Percentiles rank a stretch among this genome's conserved stretches.
These are phyloP conservation scores for Diaporthe vaccinii DNA, from an alignment of 2,329 filamentous ascomycete species.

Conservation along the genomic window DNA sequence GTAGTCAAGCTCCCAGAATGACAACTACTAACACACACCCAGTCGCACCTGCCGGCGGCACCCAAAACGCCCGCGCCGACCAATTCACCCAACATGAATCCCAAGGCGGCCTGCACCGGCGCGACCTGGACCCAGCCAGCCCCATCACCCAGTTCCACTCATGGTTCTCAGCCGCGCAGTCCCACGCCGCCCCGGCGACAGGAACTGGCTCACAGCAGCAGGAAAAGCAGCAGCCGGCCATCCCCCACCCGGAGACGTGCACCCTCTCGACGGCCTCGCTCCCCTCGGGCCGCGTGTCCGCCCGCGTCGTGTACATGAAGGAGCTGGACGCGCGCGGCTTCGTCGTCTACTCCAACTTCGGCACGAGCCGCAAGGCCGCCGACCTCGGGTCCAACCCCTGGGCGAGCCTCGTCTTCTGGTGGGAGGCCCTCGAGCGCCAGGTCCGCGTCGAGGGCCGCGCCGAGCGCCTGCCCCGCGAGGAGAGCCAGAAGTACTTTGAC, in stretches of 20 bases:
- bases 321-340: conserved; percentile 88
- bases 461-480: conserved; percentile 75
- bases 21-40: conserved; percentile 35
- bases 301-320: conserved; percentile 93
- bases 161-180: conserved; percentile 86
- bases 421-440: conserved; percentile 88
- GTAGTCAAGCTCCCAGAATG: background rate
- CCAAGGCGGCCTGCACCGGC: conserved; percentile 69
- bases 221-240: conserved; percentile 53
- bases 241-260: conserved; percentile 88
- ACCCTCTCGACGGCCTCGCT: conserved; percentile 87
- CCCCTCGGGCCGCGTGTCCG: conserved; percentile 85
- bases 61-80: conserved; percentile 73
- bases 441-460: conserved; percentile 87
- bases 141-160: conserved; percentile 88
- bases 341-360: conserved; percentile 95
- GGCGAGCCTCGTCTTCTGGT: conserved; percentile 91
- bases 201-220: background rate
- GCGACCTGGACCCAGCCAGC: conserved; percentile 70
- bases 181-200: conserved; percentile 43
- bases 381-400: conserved; percentile 82
- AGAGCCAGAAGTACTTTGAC: conserved; percentile 79
- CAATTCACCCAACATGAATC: conserved; percentile 75
- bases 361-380: conserved; percentile 76
- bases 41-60: conserved; percentile 75